Evolutionary conservation across 1,284 basidiomycete species (phyloP).

Genomic region (Ganoderma lucidum): DNA sequence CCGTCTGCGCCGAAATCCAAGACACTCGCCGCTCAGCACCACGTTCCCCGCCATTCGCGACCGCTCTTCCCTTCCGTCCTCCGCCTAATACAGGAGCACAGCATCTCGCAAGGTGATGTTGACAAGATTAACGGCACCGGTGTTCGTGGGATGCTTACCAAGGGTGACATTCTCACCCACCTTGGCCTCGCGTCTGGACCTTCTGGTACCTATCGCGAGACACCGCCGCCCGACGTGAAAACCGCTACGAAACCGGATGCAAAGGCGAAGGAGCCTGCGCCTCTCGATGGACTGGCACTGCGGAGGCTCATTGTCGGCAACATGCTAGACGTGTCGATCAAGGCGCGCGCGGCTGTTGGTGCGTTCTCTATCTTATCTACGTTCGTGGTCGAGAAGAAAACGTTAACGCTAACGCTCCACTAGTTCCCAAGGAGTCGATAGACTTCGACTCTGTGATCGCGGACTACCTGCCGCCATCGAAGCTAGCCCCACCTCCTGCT

Average conservation of each 20-base stretch:
- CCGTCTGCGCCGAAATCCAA: slow-evolving; percentile 20
- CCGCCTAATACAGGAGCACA: slow-evolving; percentile 70
- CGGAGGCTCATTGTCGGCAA: slow-evolving; percentile 77
- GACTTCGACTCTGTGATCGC: slow-evolving; percentile 77
- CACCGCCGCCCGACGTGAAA: slow-evolving; percentile 41
- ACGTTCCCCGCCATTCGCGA: slow-evolving; percentile 58
- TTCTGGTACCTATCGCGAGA: slow-evolving; percentile 73
- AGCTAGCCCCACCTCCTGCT: slow-evolving; percentile 33
- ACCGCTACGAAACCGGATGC: slow-evolving; percentile 45
- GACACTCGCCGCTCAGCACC: slow-evolving; percentile 33
- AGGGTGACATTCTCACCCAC: slow-evolving; percentile 87
- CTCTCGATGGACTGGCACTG: slow-evolving; percentile 75
- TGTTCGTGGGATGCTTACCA: slow-evolving; percentile 88
- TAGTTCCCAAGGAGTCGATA: slow-evolving; percentile 49
- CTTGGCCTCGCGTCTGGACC: slow-evolving; percentile 85
- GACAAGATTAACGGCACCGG: slow-evolving; percentile 81
- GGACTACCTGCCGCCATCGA: slow-evolving; percentile 63
- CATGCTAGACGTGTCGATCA: slow-evolving; percentile 69
- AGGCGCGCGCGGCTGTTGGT: slow-evolving; percentile 57
- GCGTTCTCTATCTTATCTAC: slow-evolving; percentile 36
- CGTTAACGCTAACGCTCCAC: slow-evolving; percentile 12
- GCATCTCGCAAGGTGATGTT: slow-evolving; percentile 59
- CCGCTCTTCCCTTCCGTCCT: slow-evolving; percentile 83
- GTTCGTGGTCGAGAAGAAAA: slow-evolving; percentile 7
- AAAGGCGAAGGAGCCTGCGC: slow-evolving; percentile 33